Evolutionary conservation across 2,329 filamentous ascomycete species (phyloP).

Genomic region (Aspergillus clavatus): DNA sequence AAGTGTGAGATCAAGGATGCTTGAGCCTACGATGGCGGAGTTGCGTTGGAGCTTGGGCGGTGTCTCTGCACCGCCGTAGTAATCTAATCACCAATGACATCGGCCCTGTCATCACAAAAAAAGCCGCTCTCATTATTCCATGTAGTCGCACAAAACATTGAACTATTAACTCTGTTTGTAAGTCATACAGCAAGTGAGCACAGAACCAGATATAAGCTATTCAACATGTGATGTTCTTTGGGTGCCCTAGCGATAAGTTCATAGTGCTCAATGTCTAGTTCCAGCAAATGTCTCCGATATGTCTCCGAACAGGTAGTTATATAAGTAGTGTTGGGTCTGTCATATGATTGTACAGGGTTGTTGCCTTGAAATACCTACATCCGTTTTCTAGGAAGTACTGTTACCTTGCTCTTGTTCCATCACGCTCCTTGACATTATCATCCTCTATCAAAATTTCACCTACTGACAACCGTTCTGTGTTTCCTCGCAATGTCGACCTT

Average conservation of each 20-base stretch:
- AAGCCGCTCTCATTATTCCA: too few species aligned
- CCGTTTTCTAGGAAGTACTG: not conserved
- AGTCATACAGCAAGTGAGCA: too few species aligned
- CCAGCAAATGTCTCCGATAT: conserved; percentile 30
- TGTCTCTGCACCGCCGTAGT: conserved; percentile 23
- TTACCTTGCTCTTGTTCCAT: not conserved
- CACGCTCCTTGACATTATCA: not conserved
- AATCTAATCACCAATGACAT: conserved; percentile 9
- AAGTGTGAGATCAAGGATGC: not conserved
- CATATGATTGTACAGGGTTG: not conserved
- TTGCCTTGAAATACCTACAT: not conserved
- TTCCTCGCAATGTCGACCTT: conserved; percentile 27
- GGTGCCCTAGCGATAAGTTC: not conserved
- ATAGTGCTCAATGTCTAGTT: not conserved
- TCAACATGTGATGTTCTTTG: not conserved
- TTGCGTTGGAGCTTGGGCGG: conserved; percentile 22
- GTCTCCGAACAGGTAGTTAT: conserved; percentile 21
- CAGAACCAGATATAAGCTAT: too few species aligned
- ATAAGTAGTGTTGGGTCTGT: not conserved
- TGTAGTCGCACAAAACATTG: too few species aligned
- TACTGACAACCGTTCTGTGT: not conserved
- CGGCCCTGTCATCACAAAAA: too few species aligned
- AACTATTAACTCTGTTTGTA: too few species aligned
- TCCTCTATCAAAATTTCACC: not conserved
- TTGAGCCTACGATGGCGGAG: conserved; percentile 9